Evolutionary conservation across 495 filamentous ascomycete species (phyloP), one percentile per base, ranked within the genome.

Genomic region (Aspergillus coremiiformis): DNA sequence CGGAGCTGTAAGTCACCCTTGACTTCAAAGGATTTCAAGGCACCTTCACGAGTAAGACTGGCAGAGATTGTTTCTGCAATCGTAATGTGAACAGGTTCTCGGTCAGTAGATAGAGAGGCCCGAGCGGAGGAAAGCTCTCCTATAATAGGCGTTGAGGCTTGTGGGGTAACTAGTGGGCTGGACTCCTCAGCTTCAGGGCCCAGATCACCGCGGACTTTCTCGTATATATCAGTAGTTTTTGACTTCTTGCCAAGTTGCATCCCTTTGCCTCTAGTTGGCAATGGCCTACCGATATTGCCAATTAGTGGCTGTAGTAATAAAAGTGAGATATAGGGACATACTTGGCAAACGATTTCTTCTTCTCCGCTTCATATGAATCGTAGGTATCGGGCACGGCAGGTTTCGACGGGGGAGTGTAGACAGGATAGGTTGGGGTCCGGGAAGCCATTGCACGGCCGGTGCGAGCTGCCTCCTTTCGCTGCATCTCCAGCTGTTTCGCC

Each of bases 241-340:
- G 89, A 95, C 71, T 97, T 97, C 78, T 95, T 96, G 68, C 93
- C 94, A 33, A 98, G 72, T 67, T 96, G 92, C 93, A 98, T 96
- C 46, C 93, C 93, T 71, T 98, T 98, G 52, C 90, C 89, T 65
- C 92, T 90, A 30, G 83, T 80, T 23, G 86, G 81, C 42, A 84
- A 65, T 27, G 82, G 73, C 63, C 81, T 86, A 62, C n/a, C 39
- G 17, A 45, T 39, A 11, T 44, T 47, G 29, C 45, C 15, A 6
- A 49, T 66, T 48, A 65, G 51, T 41, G 32, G 48, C n/a, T 9
- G 24, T 11, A 8, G n/a, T 5, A 14, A n/a, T 44, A 37, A 11
- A 7, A 45, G 29, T 17, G 9, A 19, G 12, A 30, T 5, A 22
- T 11, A 26, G 12, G n/a, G 1, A 58, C 83, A 53, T 77, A 87